Conservation (phyloP, 2,329 filamentous ascomycete genomes). For the Trichoderma endophyticum region DNA sequence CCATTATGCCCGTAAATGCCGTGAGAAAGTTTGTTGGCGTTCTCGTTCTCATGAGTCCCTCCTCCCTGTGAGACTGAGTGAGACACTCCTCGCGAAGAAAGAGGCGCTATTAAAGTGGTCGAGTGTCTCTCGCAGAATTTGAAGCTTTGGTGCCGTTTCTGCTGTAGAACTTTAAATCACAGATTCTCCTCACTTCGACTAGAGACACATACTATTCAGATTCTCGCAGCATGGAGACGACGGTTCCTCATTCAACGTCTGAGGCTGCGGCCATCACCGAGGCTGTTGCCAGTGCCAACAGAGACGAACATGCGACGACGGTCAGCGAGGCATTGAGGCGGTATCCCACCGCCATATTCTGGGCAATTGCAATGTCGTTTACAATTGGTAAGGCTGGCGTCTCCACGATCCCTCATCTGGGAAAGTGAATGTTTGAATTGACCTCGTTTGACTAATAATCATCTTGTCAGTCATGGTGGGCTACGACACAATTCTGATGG, state of each 20-base stretch:
- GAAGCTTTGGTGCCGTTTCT: not conserved
- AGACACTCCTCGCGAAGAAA: not conserved
- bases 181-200: not conserved
- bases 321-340: slow-evolving; percentile 24
- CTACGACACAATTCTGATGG: slow-evolving; percentile 31
- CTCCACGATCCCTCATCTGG: not conserved
- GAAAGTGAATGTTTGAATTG: not conserved
- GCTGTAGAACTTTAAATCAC: not conserved
- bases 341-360: slow-evolving; percentile 32
- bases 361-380: slow-evolving; percentile 29
- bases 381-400: slow-evolving; percentile 12
- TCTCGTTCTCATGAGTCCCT: not conserved
- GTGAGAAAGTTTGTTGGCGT: not conserved
- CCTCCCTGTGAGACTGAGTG: not conserved
- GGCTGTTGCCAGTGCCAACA: slow-evolving; percentile 21
- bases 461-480: slow-evolving; percentile 37
- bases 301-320: slow-evolving; percentile 25
- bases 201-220: not conserved
- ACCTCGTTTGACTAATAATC: not conserved
- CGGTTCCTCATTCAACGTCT: not conserved
- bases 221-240: not conserved
- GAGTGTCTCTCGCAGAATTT: not conserved
- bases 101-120: not conserved
- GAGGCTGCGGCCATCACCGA: slow-evolving; percentile 7
- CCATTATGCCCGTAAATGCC: not conserved